Evolutionary conservation across 768 basidiomycete species (phyloP).

Genomic region (Cystofilobasidium bisporidii): DNA sequence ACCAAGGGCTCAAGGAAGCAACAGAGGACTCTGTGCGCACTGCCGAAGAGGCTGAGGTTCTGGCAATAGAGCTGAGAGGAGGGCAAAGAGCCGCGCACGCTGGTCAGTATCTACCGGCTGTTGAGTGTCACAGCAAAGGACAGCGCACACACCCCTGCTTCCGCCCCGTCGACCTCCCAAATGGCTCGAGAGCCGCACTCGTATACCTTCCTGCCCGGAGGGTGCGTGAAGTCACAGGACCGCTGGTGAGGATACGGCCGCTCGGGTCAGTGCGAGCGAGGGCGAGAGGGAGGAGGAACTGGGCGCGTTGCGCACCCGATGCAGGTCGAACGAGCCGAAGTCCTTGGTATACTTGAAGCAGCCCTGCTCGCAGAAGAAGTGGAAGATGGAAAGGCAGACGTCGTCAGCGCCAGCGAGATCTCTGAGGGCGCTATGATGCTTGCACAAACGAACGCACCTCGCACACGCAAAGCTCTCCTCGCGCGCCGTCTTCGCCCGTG

Average conservation of each 20-base stretch:
- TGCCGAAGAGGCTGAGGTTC: slow-evolving; percentile 88
- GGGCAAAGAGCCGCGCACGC: too few species aligned
- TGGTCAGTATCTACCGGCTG: neutral
- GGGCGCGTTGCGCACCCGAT: slow-evolving; percentile 45
- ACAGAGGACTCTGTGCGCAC: too few species aligned
- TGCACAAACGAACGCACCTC: slow-evolving; percentile 46
- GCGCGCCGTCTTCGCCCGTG: slow-evolving; percentile 33
- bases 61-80: slow-evolving; percentile 77
- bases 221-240: slow-evolving; percentile 57
- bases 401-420: too few species aligned
- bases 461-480: slow-evolving; percentile 38
- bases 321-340: slow-evolving; percentile 54
- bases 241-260: slow-evolving; percentile 44
- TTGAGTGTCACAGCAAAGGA: slow-evolving; percentile 2
- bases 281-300: slow-evolving; percentile 32
- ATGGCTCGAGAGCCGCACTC: slow-evolving; percentile 78
- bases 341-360: slow-evolving; percentile 97
- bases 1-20: too few species aligned
- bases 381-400: too few species aligned
- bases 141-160: slow-evolving; percentile 57
- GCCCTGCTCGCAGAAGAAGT: too few species aligned
- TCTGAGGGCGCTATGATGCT: too few species aligned
- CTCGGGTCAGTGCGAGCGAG: neutral
- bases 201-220: slow-evolving; percentile 85
- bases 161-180: slow-evolving; percentile 89